Conservation (phyloP, 768 basidiomycete genomes). For the Leccinum disarticulatum region DNA sequence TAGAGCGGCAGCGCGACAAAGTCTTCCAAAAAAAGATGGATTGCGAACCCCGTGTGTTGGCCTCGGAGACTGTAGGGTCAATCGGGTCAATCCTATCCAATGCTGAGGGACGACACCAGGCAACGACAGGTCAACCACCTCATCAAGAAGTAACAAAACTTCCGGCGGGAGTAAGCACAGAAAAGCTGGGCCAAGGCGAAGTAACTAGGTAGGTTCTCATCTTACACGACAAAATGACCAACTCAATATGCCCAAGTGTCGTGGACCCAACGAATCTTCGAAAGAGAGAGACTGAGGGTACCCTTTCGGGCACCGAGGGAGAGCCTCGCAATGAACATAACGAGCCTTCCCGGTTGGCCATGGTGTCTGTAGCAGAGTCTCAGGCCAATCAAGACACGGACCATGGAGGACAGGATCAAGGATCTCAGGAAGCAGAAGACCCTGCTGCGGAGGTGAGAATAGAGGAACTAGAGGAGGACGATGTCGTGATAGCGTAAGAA, state of each 20-base stretch:
- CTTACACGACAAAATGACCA: background rate
- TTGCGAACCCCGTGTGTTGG: too few species aligned
- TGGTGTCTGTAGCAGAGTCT: background rate
- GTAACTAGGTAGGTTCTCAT: constrained; percentile 4
- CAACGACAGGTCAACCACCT: background rate
- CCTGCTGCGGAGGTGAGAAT: too few species aligned
- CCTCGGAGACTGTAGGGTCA: too few species aligned
- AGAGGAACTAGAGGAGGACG: too few species aligned
- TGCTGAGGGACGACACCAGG: too few species aligned
- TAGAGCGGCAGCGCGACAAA: too few species aligned
- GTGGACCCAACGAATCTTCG: constrained; percentile 24
- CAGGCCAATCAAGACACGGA: background rate
- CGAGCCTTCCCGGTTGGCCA: background rate
- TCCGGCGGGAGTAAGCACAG: background rate
- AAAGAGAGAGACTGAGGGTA: constrained; percentile 9
- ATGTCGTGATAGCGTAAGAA: too few species aligned
- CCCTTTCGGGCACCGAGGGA: too few species aligned
- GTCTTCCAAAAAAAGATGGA: too few species aligned
- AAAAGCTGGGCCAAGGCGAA: background rate
- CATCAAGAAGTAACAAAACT: background rate
- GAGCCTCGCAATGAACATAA: background rate
- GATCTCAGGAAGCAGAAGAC: too few species aligned
- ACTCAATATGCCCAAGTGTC: constrained; percentile 2
- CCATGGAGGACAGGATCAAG: too few species aligned
- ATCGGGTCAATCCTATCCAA: too few species aligned